Evolutionary conservation across 805 yeast species (phyloP), one percentile per base, ranked within the genome.

Genomic region (Grigorovia yakushimaensis): DNA sequence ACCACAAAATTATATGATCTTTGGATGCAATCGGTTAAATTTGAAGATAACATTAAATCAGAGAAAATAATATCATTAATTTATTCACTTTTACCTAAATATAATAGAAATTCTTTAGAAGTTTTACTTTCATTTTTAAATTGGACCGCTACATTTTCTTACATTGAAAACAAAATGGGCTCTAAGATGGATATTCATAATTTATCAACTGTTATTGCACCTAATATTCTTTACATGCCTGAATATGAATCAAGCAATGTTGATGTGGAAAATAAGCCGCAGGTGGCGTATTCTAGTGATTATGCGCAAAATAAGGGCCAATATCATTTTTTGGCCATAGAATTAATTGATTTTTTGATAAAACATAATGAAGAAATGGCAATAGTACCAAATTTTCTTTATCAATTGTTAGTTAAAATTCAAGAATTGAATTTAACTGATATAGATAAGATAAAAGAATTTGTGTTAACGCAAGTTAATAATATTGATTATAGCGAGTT

Each of bases 111-210:
- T 62, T 73, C 88, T 43, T 72, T 89, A 36, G 98, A 93, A 61
- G 96, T 89, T 2, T 68, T 93, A 39, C 71, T 89, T 30, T 80
- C 82, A 49, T 93, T 93, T 64, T 77, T 93, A 60, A 82, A 82
- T 64, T 93, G 98, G 98, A 91, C 89, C 2, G 88, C 98, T 0
- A 86, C 98, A 2, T 93, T 93, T 68, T 85, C 97, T 1, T 89
- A 87, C 55, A 79, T 89, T 51, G 97, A 88, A 59, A 94, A 88
- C 56, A 89, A 85, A 54, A 78, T 80, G 20, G 93, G 93, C 0
- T 88, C 97, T 3, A 93, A 91, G 68, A 93, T 93, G 98, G 97
- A 91, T 62, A 78, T 85, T 33, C 95, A 88, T 61, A 93, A 93
- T 63, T 73, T 93, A 52, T 95, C 98, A 1, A 93, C 98, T 0